Evolutionary conservation across 2,329 filamentous ascomycete species (phyloP).

Genomic region (Emericellopsis atlantica): DNA sequence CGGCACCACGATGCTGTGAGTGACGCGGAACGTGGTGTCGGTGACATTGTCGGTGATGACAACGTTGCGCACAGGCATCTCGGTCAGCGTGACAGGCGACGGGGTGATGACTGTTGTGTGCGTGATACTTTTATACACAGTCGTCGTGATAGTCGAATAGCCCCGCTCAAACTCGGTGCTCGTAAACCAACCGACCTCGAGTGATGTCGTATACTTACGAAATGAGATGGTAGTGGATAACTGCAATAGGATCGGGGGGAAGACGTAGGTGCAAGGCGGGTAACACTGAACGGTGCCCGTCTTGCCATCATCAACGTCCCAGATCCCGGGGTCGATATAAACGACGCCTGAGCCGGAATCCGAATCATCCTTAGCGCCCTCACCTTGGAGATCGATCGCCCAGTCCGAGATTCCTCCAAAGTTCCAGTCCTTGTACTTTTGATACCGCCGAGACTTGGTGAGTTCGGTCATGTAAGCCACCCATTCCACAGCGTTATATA

Average conservation of each 20-base stretch:
- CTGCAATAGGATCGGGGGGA: not conserved
- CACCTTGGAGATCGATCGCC: constrained; percentile 13
- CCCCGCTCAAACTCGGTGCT: no score
- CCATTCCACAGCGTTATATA: constrained; percentile 14
- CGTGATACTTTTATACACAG: no score
- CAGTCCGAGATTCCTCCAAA: constrained; percentile 17
- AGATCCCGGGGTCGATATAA: not conserved
- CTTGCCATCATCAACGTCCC: not conserved
- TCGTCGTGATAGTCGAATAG: no score
- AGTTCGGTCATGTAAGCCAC: constrained; percentile 14
- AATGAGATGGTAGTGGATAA: not conserved
- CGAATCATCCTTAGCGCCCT: not conserved
- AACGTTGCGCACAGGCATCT: no score
- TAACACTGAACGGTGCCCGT: not conserved
- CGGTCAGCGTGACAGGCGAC: no score
- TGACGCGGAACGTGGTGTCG: no score
- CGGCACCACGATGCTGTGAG: no score
- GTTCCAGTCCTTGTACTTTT: constrained; percentile 9
- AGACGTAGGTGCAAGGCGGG: not conserved
- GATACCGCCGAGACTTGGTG: constrained; percentile 10
- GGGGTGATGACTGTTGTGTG: no score
- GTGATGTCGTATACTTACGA: no score
- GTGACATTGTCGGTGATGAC: no score
- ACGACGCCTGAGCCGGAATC: not conserved
- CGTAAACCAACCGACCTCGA: no score